phyloP scores from a whole-genome alignment of 257 asterid genomes.

The Salvia splendens region DNA sequence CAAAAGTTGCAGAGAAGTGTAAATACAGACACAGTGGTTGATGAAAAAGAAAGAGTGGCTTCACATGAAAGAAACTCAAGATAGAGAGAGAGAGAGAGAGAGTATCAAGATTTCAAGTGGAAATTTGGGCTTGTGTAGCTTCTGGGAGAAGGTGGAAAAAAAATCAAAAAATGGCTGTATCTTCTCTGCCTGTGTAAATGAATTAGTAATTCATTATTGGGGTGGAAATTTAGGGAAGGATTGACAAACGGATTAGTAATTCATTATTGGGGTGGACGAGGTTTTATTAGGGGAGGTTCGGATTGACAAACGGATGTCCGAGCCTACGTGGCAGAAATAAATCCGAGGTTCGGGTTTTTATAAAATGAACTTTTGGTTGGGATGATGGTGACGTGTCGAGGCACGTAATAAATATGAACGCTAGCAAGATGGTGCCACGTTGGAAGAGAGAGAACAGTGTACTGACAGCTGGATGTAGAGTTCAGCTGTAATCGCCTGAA shows the following conservation, averaged over 20 bases:
- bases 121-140: slow-evolving; percentile 27
- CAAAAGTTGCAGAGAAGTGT: slow-evolving; percentile 40
- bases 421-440: slow-evolving; percentile 38
- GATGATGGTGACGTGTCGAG: slow-evolving; percentile 36
- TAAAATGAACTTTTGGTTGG: slow-evolving; percentile 16
- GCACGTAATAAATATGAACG: slow-evolving; percentile 40
- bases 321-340: too few species aligned
- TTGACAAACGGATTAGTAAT: background rate
- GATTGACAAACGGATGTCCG: too few species aligned
- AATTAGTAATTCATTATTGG: background rate
- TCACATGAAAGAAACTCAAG: slow-evolving; percentile 57
- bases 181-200: too few species aligned
- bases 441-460: background rate
- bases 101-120: background rate
- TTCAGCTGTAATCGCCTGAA: slow-evolving; percentile 16
- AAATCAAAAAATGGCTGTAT: slow-evolving; percentile 25
- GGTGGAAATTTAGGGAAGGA: background rate
- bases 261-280: background rate
- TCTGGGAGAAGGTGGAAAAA: slow-evolving; percentile 42
- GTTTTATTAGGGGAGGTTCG: slow-evolving; percentile 30
- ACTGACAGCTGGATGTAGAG: slow-evolving; percentile 37
- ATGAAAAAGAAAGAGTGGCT: slow-evolving; percentile 42
- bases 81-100: background rate
- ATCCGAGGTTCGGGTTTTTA: too few species aligned
- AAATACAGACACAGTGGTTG: slow-evolving; percentile 26